Percentiles rank a stretch among this genome's conserved stretches.
These are phyloP conservation scores for Microdochium trichocladiopsis DNA, from an alignment of 2,329 filamentous ascomycete genomes.

Conservation along the genomic window DNA sequence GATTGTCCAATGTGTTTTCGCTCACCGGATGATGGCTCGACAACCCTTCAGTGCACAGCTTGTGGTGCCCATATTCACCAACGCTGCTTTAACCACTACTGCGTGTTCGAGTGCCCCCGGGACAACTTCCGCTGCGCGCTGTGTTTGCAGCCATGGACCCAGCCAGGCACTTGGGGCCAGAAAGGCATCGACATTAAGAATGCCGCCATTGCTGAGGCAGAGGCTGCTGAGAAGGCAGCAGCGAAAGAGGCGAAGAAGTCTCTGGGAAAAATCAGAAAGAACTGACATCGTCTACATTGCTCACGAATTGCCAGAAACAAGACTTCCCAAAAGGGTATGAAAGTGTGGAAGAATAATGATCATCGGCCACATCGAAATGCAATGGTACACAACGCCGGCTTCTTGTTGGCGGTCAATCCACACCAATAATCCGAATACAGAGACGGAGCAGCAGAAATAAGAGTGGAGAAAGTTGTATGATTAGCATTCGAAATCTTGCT, in stretches of 20 bases:
- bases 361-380: too few species aligned
- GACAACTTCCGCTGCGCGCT: background rate
- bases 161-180: background rate
- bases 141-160: background rate
- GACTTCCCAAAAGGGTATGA: too few species aligned
- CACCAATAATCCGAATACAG: too few species aligned
- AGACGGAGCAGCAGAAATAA: too few species aligned
- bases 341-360: too few species aligned
- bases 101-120: background rate
- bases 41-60: background rate
- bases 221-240: background rate
- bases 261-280: background rate
- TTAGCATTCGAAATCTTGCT: too few species aligned
- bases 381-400: too few species aligned
- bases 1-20: background rate
- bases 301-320: too few species aligned
- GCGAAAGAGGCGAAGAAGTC: background rate
- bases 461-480: too few species aligned
- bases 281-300: too few species aligned
- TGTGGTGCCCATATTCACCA: background rate
- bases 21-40: background rate
- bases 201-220: background rate
- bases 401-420: too few species aligned
- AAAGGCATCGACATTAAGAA: background rate
- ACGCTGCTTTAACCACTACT: background rate